These are phyloP conservation scores for Alternaria gansuensis DNA, from an alignment of 2,329 filamentous ascomycete species.

Conservation along the genomic window DNA sequence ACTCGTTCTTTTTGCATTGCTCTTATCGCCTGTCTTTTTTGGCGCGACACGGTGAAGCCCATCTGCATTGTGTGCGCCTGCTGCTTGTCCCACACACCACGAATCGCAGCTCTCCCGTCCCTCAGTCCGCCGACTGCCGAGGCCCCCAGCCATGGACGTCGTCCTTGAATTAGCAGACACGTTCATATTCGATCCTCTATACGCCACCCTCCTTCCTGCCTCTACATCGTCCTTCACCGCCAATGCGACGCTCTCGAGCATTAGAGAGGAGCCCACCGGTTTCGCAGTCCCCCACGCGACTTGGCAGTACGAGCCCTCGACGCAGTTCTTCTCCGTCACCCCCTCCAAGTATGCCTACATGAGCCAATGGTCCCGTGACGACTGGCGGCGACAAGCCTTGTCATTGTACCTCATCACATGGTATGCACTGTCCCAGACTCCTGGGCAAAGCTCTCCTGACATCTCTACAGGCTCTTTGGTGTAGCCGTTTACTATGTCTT, in stretches of 20 bases:
- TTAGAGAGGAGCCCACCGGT: slow-evolving; percentile 51
- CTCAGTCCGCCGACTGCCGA: slow-evolving; percentile 27
- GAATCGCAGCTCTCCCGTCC: slow-evolving; percentile 34
- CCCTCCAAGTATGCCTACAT: slow-evolving; percentile 80
- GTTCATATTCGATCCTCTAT: slow-evolving; percentile 80
- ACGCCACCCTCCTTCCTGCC: slow-evolving; percentile 73
- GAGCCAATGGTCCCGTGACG: slow-evolving; percentile 80
- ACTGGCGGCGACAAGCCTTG: slow-evolving; percentile 75
- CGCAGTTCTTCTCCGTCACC: slow-evolving; percentile 71
- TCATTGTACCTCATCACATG: slow-evolving; percentile 87
- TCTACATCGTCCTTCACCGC: slow-evolving; percentile 57
- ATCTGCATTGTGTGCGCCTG: slow-evolving; percentile 10
- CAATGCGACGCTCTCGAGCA: slow-evolving; percentile 67
- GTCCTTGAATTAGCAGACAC: slow-evolving; percentile 86
- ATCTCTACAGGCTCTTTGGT: slow-evolving; percentile 79
- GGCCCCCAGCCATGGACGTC: slow-evolving; percentile 76
- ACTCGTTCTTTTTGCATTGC: slow-evolving; percentile 10
- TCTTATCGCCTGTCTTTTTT: not conserved
- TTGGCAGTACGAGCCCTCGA: slow-evolving; percentile 78
- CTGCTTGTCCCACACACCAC: slow-evolving; percentile 17
- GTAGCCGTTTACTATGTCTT: slow-evolving; percentile 84
- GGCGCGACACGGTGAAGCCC: slow-evolving; percentile 1
- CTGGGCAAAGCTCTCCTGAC: slow-evolving; percentile 19
- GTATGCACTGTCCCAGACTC: slow-evolving; percentile 58
- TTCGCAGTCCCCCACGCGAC: slow-evolving; percentile 39